Evolutionary conservation across 192 early-diverging fungal genomes (phyloP), one percentile per base, ranked within the genome.

Genomic region (Rhizophagus prolifer): DNA sequence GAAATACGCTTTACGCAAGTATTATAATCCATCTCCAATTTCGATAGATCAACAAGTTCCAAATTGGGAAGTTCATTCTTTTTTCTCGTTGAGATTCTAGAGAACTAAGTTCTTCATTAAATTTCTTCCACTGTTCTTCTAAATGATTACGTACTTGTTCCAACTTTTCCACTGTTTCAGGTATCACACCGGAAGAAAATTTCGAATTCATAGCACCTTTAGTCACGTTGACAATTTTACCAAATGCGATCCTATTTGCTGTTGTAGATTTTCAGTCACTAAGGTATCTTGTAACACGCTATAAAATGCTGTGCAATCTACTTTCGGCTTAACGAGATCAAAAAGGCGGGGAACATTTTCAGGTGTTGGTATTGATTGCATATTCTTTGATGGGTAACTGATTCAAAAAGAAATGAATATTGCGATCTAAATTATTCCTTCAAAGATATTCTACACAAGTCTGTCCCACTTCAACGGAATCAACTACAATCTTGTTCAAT

Each of bases 121-220:
- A 81, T 58, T 91, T 84, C 62, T 78, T 80, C 63, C 84, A 38
- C 14, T 89, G 85, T 1, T 60, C 62, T 60, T 94, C 92, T 12
- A 87, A 83, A 5, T 85, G 76, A 75, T 88, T 86, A 34, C 88
- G 86, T 41, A 90, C 87, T 2, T 84, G 81, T 36, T 90, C 88
- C 7, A 95, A 84, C 8, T 81, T 79, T 1, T 84, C 88, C 8
- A 94, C 81, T 9, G 78, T 79, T 28, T 88, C 88, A 9, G 85
- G 79, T 30, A 85, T 82, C 26, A 86, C 86, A 46, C 87, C 90
- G 12, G 84, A 87, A 16, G 83, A 82, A 50, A 92, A 89, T 54
- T 85, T 93, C 10, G 93, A 94, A 81, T 91, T 89, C 98, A 98
- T 99, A 31, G 91, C 94, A 13, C 98, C 98, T 16, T 91, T 88